Percentiles rank a stretch among this genome's conserved stretches.
phyloP scores from a whole-genome alignment of 1,139 yeast genomes.

The Candida sanyaensis region DNA sequence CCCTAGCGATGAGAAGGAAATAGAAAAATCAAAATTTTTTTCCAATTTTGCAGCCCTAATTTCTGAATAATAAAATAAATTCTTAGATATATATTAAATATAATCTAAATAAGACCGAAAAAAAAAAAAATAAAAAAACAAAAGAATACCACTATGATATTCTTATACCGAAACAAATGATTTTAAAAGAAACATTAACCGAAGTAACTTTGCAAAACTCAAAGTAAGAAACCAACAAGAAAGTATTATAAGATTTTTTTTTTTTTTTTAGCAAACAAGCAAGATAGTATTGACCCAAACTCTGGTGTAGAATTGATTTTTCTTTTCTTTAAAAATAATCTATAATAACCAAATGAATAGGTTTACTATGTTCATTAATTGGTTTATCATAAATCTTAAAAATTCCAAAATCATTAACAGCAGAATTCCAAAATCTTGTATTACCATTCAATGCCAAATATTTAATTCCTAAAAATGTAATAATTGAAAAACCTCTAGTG shows the following conservation, averaged over 20 bases:
- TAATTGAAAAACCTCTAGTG: conserved; percentile 18
- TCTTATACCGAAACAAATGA: neutral
- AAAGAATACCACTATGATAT: too few relatives aligned
- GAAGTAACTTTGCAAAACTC: neutral
- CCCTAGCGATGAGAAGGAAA: neutral
- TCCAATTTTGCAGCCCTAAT: neutral
- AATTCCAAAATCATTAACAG: conserved; percentile 7
- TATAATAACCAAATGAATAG: conserved; percentile 8
- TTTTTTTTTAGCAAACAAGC: too few relatives aligned
- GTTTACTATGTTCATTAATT: conserved; percentile 3
- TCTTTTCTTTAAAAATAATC: neutral
- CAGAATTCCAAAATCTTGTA: conserved; percentile 11
- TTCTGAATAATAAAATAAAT: neutral
- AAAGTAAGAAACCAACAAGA: neutral
- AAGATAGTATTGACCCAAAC: too few relatives aligned
- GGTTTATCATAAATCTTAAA: conserved; percentile 10
- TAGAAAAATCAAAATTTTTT: neutral
- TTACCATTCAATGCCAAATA: conserved; percentile 12
- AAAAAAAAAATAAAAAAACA: too few relatives aligned
- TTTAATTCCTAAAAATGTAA: conserved; percentile 21
- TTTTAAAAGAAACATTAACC: too few relatives aligned
- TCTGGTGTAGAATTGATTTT: too few relatives aligned
- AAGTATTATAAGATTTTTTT: too few relatives aligned
- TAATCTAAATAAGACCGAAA: too few relatives aligned
- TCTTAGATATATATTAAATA: too few relatives aligned